phyloP scores from a whole-genome alignment of 108 stramenopile species.

The Cyclotella choctawhatcheeana region DNA sequence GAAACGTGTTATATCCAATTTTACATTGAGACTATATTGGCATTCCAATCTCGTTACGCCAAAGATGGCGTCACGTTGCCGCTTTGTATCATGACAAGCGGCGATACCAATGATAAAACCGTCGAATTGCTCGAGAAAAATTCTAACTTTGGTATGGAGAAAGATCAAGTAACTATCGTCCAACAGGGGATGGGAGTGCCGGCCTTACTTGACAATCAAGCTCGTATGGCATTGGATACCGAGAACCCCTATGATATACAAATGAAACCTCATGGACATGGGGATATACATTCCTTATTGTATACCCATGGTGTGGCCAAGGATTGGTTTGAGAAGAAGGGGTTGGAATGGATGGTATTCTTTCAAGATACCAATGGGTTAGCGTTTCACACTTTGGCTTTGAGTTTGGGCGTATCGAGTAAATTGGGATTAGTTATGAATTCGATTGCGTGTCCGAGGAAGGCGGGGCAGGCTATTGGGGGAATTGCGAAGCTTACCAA shows the following conservation, averaged over 20 bases:
- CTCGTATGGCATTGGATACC: conserved; percentile 84
- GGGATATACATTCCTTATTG: conserved; percentile 97
- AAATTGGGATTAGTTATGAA: conserved; percentile 93
- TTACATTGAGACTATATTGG: conserved; percentile 93
- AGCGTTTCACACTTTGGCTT: conserved; percentile 90
- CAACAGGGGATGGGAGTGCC: conserved; percentile 97
- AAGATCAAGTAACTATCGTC: conserved; percentile 91
- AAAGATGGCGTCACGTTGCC: conserved; percentile 39
- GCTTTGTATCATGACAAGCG: conserved; percentile 98
- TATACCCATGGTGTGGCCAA: conserved; percentile 86
- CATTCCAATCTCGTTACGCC: conserved; percentile 80
- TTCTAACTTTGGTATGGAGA: conserved; percentile 91
- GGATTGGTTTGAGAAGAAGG: conserved; percentile 70
- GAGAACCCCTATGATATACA: conserved; percentile 77
- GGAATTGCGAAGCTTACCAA: conserved; percentile 92
- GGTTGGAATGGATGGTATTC: conserved; percentile 91
- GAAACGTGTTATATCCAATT: conserved; percentile 88
- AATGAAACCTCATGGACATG: conserved; percentile 99
- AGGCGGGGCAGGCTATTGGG: conserved; percentile 97
- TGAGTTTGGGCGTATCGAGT: conserved; percentile 92
- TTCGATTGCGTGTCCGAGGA: conserved; percentile 94
- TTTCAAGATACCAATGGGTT: conserved; percentile 99
- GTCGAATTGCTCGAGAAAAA: conserved; percentile 76
- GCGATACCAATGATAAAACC: conserved; percentile 94
- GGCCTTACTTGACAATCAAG: conserved; percentile 90